Base-by-base conservation (phyloP, 768 basidiomycete species). In the Tricholoma matsutake region DNA sequence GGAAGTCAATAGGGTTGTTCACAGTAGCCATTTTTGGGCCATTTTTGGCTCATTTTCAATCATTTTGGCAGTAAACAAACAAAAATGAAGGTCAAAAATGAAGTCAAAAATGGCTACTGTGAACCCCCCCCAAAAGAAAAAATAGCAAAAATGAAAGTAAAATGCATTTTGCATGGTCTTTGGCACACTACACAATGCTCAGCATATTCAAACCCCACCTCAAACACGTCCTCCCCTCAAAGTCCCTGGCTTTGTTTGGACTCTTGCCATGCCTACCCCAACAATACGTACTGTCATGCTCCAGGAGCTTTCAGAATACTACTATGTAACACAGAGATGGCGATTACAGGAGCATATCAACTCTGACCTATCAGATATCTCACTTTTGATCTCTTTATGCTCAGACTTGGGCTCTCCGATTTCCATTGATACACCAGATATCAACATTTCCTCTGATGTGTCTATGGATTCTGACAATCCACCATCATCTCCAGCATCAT, bases 391-490 rank as follows among this genome's bases (percentile, higher is more conserved):
- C n/a, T 39, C 31, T 32, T 28, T 28, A 51, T 4, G 10, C 47
- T 51, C 47, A 28, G 47, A 28, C 45, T 22, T 47, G 20, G 29
- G 29, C 28, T 54, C 52, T 20, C 52, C 52, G 7, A 54, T 54
- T 18, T 54, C 52, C 29, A 54, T 54, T 16, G 11, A 54, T 54
- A 54, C 52, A 54, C 52, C 52, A n/a, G 52, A 54, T 54, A 54
- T 54, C 28, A 31, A 31, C 16, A 31, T 54, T 35, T 54, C 52
- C 28, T 54, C 52, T 6, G 52, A 54, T 31, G 18, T 54, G 16
- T 54, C 28, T 20, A 54, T 54, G 28, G 16, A 32, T 35, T 54
- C 28, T 14, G 28, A 54, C 29, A 31, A 16, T 31, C 29, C 29
- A 31, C 49, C n/a, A n/a, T n/a, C 22, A 31, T 31, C 28, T 16